Conservation (phyloP, 2,329 filamentous ascomycete genomes). For the Nemania bipapillata region DNA sequence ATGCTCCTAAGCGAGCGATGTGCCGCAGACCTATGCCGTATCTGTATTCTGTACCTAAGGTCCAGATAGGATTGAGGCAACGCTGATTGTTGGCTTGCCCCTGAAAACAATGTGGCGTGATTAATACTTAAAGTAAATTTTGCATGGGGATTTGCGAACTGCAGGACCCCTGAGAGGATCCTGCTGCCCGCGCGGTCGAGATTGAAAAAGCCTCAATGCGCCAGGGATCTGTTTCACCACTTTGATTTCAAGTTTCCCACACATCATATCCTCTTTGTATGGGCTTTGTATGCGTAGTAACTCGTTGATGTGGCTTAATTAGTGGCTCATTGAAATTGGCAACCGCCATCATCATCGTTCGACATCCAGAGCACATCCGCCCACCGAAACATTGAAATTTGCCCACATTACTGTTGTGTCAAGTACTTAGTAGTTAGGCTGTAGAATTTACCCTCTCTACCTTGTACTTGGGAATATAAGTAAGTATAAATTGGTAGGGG, state of each 20-base stretch:
- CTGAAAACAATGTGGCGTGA: slow-evolving; percentile 29
- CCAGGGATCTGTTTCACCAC: slow-evolving; percentile 19
- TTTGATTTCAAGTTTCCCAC: slow-evolving; percentile 46
- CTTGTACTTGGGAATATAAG: no score
- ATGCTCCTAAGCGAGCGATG: no score
- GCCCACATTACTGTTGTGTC: no score
- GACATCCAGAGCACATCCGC: slow-evolving; percentile 45
- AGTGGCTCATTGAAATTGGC: slow-evolving; percentile 12
- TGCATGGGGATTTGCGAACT: slow-evolving; percentile 2
- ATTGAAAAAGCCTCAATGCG: slow-evolving; percentile 34
- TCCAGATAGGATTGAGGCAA: not conserved
- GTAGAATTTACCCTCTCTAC: no score
- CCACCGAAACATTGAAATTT: slow-evolving; percentile 38
- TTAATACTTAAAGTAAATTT: not conserved
- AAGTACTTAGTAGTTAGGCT: no score
- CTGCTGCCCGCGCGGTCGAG: slow-evolving; percentile 30
- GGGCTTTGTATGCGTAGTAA: no score
- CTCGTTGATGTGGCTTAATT: not conserved
- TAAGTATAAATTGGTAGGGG: no score
- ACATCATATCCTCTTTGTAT: no score
- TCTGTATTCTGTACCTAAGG: no score
- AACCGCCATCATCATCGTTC: slow-evolving; percentile 8
- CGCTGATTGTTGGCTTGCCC: not conserved
- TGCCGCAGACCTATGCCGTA: not conserved
- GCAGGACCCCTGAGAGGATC: not conserved